Conservation (phyloP, 1,284 basidiomycete genomes). For the Leccinum proximum region DNA sequence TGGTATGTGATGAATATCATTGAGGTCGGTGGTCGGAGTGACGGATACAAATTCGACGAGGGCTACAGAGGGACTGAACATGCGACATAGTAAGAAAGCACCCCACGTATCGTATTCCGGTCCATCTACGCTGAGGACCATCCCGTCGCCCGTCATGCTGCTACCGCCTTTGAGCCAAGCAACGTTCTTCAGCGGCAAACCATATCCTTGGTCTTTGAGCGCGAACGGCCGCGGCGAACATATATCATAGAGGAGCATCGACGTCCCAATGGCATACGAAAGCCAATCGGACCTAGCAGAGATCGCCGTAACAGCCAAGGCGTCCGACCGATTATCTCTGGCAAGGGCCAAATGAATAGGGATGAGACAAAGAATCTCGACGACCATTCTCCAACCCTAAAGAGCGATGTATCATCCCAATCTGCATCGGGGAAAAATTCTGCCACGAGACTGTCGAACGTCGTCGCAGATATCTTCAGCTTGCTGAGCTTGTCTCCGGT, state of each 20-base stretch:
- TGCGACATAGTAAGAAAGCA: background rate
- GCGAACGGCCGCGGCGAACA: constrained; percentile 84
- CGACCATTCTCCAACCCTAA: constrained; percentile 52
- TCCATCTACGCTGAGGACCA: constrained; percentile 91
- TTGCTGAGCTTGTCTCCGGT: constrained; percentile 40
- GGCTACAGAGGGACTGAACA: constrained; percentile 45
- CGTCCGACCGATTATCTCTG: constrained; percentile 43
- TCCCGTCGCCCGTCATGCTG: constrained; percentile 82
- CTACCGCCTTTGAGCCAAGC: constrained; percentile 89
- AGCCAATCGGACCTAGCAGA: constrained; percentile 86
- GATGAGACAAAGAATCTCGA: constrained; percentile 58
- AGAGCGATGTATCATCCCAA: constrained; percentile 33
- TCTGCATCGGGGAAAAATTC: constrained; percentile 9
- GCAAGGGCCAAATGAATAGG: constrained; percentile 61
- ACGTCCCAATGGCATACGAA: constrained; percentile 93
- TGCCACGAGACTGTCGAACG: constrained; percentile 16
- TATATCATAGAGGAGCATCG: constrained; percentile 93
- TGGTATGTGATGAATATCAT: constrained; percentile 87
- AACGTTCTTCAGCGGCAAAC: constrained; percentile 86
- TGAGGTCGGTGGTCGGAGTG: constrained; percentile 86
- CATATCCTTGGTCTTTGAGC: constrained; percentile 97
- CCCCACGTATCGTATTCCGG: constrained; percentile 62
- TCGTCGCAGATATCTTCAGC: too few species aligned
- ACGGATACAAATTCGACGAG: constrained; percentile 91
- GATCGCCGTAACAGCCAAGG: constrained; percentile 81